phyloP scores from a whole-genome alignment of 2,329 filamentous ascomycete species.

The Penicillium sclerotiorum region DNA sequence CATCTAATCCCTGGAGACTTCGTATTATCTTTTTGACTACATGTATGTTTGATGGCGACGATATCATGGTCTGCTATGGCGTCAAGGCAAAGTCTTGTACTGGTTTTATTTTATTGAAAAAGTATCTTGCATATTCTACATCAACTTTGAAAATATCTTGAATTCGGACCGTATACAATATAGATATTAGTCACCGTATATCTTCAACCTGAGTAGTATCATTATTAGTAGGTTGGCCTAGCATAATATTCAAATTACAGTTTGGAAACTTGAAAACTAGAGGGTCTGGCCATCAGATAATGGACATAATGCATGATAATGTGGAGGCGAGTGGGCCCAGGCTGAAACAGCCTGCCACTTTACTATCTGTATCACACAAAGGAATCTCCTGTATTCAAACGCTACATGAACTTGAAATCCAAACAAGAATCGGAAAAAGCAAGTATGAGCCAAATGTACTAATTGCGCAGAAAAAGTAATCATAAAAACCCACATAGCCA shows the following conservation, averaged over 20 bases:
- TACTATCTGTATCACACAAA: not conserved
- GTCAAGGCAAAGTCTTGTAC: conserved; percentile 33
- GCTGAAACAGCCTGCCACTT: conserved; percentile 8
- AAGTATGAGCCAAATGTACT: conserved; percentile 12
- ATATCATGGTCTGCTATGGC: conserved; percentile 37
- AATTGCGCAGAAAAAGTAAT: conserved; percentile 17
- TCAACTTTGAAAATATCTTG: not conserved
- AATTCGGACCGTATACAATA: not conserved
- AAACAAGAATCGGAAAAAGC: not conserved
- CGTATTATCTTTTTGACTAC: conserved; percentile 25
- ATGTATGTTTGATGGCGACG: conserved; percentile 40
- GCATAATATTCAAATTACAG: too few relatives aligned
- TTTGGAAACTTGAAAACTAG: too few relatives aligned
- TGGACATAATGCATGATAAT: too few relatives aligned
- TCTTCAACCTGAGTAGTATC: too few relatives aligned
- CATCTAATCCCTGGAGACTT: conserved; percentile 34
- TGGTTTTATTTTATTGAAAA: conserved; percentile 24
- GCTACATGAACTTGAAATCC: not conserved
- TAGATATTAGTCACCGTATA: not conserved
- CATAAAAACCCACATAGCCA: conserved; percentile 23
- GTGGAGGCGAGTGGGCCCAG: conserved; percentile 19
- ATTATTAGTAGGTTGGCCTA: too few relatives aligned
- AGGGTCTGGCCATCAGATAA: too few relatives aligned
- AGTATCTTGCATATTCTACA: conserved; percentile 15
- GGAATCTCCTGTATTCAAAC: not conserved